Evolutionary conservation across 1,139 yeast genomes (phyloP).

Genomic region (Tardiomyces depauwii): DNA sequence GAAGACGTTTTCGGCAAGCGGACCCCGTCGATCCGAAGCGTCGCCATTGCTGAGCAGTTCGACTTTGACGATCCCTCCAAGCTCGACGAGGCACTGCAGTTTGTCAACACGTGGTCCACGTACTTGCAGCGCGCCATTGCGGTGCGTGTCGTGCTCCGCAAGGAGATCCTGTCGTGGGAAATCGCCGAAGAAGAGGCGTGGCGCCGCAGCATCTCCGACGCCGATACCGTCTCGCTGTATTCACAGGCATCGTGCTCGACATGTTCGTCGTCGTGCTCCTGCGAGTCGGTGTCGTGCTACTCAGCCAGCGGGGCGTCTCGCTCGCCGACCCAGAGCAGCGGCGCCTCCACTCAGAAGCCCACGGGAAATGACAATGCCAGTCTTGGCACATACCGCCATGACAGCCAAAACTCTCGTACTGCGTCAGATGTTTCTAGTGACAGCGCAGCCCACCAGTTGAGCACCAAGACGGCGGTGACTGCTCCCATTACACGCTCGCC

Average conservation of each 20-base stretch:
- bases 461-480: too few relatives aligned
- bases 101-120: conserved; percentile 25
- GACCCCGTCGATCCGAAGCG: background rate
- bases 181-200: conserved; percentile 13
- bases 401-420: too few relatives aligned
- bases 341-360: too few relatives aligned
- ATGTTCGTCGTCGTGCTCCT: background rate
- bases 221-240: background rate
- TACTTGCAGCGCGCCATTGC: conserved; percentile 24
- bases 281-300: background rate
- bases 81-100: conserved; percentile 13
- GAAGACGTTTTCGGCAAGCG: background rate
- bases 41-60: background rate
- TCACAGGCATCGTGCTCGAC: background rate
- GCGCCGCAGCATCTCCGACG: background rate
- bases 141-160: conserved; percentile 20
- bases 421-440: too few relatives aligned
- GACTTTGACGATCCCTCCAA: background rate
- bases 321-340: too few relatives aligned
- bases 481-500: too few relatives aligned
- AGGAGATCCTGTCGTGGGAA: conserved; percentile 19
- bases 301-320: background rate
- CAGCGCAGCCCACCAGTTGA: too few relatives aligned
- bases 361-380: too few relatives aligned
- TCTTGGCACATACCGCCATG: too few relatives aligned